Conservation (phyloP, 2,329 filamentous ascomycete genomes). For the Sarocladium brachiariae region DNA sequence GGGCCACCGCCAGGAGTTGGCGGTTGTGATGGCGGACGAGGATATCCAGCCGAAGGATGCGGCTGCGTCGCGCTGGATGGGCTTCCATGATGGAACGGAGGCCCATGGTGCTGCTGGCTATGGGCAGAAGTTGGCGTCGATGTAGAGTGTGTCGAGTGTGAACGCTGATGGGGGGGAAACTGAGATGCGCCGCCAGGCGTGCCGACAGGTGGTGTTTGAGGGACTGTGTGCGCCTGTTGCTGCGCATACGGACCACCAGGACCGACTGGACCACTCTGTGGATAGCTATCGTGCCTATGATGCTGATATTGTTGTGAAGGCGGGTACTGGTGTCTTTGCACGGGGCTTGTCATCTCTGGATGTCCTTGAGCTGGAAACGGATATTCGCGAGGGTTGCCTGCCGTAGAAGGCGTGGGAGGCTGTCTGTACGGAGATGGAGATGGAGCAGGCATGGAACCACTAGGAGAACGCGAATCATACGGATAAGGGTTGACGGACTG, state of each 20-base stretch:
- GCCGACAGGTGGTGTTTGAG: constrained; percentile 44
- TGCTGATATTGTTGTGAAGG: constrained; percentile 32
- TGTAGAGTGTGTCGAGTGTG: constrained; percentile 52
- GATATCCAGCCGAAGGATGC: constrained; percentile 34
- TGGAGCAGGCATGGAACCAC: constrained; percentile 34
- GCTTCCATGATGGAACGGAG: constrained; percentile 48
- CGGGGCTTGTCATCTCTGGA: constrained; percentile 40
- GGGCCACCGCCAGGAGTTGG: constrained; percentile 40
- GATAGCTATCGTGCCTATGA: constrained; percentile 39
- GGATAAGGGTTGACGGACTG: constrained; percentile 37
- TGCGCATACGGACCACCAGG: constrained; percentile 34
- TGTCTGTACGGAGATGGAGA: constrained; percentile 41
- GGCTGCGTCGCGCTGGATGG: constrained; percentile 38
- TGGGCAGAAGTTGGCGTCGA: constrained; percentile 57
- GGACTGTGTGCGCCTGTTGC: constrained; percentile 28
- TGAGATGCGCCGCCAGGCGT: constrained; percentile 31
- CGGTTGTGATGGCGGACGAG: constrained; percentile 47
- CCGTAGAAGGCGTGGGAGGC: constrained; percentile 35
- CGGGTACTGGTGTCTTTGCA: constrained; percentile 42
- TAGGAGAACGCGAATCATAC: constrained; percentile 43
- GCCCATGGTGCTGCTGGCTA: constrained; percentile 47
- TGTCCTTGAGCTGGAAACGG: constrained; percentile 37
- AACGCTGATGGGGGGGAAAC: constrained; percentile 38
- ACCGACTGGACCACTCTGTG: constrained; percentile 28
- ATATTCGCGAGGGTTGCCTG: constrained; percentile 35